phyloP scores from a whole-genome alignment of 169 alveolate species.

The Plasmodium gonderi region DNA sequence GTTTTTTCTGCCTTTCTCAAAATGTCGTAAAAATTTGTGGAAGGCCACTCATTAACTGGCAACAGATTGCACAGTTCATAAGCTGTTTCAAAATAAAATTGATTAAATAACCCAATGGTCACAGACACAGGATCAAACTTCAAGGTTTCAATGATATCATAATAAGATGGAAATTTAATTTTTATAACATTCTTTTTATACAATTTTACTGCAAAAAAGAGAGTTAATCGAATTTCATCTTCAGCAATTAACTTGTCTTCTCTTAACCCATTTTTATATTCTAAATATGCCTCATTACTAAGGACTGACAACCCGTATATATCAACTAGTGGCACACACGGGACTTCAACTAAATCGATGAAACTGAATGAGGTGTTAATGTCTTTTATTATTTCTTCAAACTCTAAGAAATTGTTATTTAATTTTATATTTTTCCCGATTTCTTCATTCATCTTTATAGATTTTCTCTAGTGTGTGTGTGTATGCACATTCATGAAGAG shows the following conservation, averaged over 20 bases:
- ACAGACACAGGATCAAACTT: slow-evolving; percentile 74
- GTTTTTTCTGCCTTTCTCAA: slow-evolving; percentile 74
- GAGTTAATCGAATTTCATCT: slow-evolving; percentile 55
- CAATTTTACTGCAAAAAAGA: slow-evolving; percentile 72
- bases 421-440: slow-evolving; percentile 41
- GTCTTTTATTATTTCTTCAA: slow-evolving; percentile 75
- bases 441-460: slow-evolving; percentile 58
- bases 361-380: slow-evolving; percentile 65
- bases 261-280: slow-evolving; percentile 67
- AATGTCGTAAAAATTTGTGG: slow-evolving; percentile 65
- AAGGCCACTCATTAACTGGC: slow-evolving; percentile 72
- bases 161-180: slow-evolving; percentile 68
- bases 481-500: neutral
- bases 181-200: slow-evolving; percentile 66
- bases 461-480: neutral
- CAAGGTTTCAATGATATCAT: slow-evolving; percentile 68
- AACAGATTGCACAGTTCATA: slow-evolving; percentile 62
- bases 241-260: slow-evolving; percentile 65
- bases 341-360: slow-evolving; percentile 69
- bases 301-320: slow-evolving; percentile 63
- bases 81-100: slow-evolving; percentile 74
- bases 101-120: slow-evolving; percentile 64
- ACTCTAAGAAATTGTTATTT: slow-evolving; percentile 61
- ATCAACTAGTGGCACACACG: slow-evolving; percentile 68
- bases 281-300: slow-evolving; percentile 72